Percentiles rank a stretch among this genome's conserved stretches.
Conservation (phyloP, 495 filamentous ascomycete genomes). For the Podospora australis region DNA sequence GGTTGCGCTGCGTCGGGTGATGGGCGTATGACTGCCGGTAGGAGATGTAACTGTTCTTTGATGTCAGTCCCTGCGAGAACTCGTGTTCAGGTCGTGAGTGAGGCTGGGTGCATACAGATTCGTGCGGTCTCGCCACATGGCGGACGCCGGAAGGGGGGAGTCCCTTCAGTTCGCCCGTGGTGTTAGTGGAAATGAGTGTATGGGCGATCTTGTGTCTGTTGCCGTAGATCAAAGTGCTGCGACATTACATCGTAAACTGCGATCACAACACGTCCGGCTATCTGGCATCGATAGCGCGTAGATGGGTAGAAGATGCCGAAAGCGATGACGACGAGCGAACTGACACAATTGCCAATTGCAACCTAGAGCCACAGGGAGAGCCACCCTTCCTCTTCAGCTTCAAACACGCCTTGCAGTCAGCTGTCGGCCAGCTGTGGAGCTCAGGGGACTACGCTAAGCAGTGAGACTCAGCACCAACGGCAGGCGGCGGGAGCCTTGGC, state of each 20-base stretch:
- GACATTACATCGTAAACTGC: slow-evolving; percentile 28
- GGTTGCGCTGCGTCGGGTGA: slow-evolving; percentile 80
- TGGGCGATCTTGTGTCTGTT: slow-evolving; percentile 7
- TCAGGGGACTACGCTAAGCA: background rate
- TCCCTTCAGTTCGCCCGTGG: slow-evolving; percentile 29
- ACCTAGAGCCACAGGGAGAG: background rate
- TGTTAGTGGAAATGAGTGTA: slow-evolving; percentile 6
- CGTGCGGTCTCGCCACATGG: slow-evolving; percentile 96
- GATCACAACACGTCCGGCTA: slow-evolving; percentile 10
- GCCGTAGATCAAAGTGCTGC: slow-evolving; percentile 11
- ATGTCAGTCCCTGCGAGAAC: no score
- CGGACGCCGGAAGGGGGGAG: slow-evolving; percentile 44
- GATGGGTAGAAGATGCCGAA: slow-evolving; percentile 4
- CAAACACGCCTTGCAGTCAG: slow-evolving; percentile 1
- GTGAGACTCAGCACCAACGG: background rate
- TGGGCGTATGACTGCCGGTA: slow-evolving; percentile 98
- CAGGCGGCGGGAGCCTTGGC: slow-evolving; percentile 5
- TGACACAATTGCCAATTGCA: slow-evolving; percentile 6
- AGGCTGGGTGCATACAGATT: slow-evolving; percentile 63
- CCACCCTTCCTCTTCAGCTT: background rate
- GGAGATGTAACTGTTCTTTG: slow-evolving; percentile 92
- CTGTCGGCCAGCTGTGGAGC: slow-evolving; percentile 6
- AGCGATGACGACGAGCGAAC: slow-evolving; percentile 9
- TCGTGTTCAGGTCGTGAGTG: no score
- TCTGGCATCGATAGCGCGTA: slow-evolving; percentile 7